A percentile compares a stretch with the other conserved stretches of the same genome.
Conservation (phyloP, 257 asterid genomes). For the Solanum sparsipilum region DNA sequence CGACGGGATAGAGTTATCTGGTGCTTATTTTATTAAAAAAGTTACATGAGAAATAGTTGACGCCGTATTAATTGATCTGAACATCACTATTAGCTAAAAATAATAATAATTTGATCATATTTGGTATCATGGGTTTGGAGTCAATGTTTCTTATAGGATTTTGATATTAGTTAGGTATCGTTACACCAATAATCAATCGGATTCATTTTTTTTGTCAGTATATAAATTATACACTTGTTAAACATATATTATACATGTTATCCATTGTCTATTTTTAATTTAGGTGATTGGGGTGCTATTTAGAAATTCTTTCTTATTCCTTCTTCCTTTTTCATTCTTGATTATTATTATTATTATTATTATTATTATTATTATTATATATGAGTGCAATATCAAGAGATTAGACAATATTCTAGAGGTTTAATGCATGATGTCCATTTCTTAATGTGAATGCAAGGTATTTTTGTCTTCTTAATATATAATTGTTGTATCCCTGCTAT, state of each 20-base stretch:
- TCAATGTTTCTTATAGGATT: not conserved
- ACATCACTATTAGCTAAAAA: not conserved
- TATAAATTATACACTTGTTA: not conserved
- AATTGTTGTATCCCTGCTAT: too few relatives aligned
- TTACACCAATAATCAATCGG: not conserved
- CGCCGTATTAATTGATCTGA: accelerated
- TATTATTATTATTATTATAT: not conserved
- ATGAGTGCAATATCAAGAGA: not conserved
- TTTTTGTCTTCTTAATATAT: not conserved
- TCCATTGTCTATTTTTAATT: not conserved
- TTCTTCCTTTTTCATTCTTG: not conserved
- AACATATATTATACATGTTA: not conserved
- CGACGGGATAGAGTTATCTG: accelerated
- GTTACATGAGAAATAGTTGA: not conserved
- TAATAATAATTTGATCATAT: not conserved
- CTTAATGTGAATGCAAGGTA: not conserved
- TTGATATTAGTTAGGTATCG: not conserved
- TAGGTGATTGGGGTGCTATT: not conserved
- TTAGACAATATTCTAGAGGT: not conserved
- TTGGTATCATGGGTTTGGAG: not conserved
- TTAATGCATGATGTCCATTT: not conserved
- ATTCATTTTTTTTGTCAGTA: not conserved
- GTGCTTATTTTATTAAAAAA: not conserved
- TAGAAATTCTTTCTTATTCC: not conserved
- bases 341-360: not conserved